Conservation (phyloP, 2,329 filamentous ascomycete species). For the Elsinoe australis region DNA sequence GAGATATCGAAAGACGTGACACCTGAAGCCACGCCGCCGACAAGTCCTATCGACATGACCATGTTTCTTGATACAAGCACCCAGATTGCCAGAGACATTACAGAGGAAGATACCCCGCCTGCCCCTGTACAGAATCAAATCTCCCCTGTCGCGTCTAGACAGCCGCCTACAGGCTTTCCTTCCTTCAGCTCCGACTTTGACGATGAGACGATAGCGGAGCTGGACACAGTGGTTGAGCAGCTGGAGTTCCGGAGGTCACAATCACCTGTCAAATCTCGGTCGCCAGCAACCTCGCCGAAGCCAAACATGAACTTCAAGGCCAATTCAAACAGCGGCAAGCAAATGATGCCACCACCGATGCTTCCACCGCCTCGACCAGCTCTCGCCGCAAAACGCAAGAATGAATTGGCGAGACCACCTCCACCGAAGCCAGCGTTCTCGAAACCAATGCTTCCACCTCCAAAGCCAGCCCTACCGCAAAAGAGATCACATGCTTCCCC, state of each 20-base stretch:
- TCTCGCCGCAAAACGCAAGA: background rate
- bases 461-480: background rate
- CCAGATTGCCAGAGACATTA: constrained; percentile 39
- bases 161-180: constrained; percentile 21
- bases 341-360: constrained; percentile 22
- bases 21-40: constrained; percentile 29
- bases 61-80: constrained; percentile 39
- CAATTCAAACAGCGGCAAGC: background rate
- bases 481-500: background rate
- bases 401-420: background rate
- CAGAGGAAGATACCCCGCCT: background rate
- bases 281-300: constrained; percentile 1
- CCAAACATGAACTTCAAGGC: background rate
- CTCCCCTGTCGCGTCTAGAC: background rate
- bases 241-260: constrained; percentile 30
- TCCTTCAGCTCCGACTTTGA: constrained; percentile 31
- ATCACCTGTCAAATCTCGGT: constrained; percentile 14
- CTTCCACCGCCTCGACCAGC: constrained; percentile 18
- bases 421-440: background rate
- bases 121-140: background rate
- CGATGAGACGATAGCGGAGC: background rate
- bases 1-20: no score
- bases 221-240: constrained; percentile 21
- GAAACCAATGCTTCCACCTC: background rate
- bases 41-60: constrained; percentile 15